Evolutionary conservation across 805 yeast genomes (phyloP), one percentile per base, ranked within the genome.

Genomic region (Phaffomyces antillensis): DNA sequence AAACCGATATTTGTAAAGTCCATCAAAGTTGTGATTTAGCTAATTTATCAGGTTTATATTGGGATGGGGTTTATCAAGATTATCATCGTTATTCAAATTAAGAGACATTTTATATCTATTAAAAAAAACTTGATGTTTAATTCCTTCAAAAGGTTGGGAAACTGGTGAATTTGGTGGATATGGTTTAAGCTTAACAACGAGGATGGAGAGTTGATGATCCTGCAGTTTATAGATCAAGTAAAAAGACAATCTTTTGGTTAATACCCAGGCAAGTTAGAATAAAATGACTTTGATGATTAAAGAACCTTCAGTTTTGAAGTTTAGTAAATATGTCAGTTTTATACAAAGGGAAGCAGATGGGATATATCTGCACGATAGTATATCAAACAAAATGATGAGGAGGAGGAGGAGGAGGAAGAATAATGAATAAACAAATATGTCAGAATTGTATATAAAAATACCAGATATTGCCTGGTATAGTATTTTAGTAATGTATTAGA

Each of bases 1-100:
- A 95, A 64, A 93, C 99, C 0, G 99, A 93, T 61, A 93, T 93
- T 51, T 93, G 95, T 65, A 90, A 87, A 62, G 96, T 91, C 28
- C 80, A 66, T 67, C 97, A 82, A 70, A 86, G 78, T 66, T 99
- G 83, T 61, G 96, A 88, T 64, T 74, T 93, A 53, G 96, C 96
- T 36, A 93, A 93, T 61, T 66, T 93, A 37, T 84, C 93, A 1
- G 96, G 96, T 1, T 71, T 93, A 49, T 77, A 88, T 50, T 73
- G 81, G 71, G 77, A 79, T 44, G 96, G 91, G 96, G 91, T 60
- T 65, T 85, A 23, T 72, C 80, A 7, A 70, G 85, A 54, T 68
- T 93, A 42, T 89, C 95, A 7, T 81, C 84, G 11, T 63, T 93
- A 39, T 84, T 71, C 60, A 84, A 86, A 57, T 68, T 93, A 33